These are phyloP conservation scores for Penicillium dipodomyicola DNA, from an alignment of 495 filamentous ascomycete species.

Conservation along the genomic window DNA sequence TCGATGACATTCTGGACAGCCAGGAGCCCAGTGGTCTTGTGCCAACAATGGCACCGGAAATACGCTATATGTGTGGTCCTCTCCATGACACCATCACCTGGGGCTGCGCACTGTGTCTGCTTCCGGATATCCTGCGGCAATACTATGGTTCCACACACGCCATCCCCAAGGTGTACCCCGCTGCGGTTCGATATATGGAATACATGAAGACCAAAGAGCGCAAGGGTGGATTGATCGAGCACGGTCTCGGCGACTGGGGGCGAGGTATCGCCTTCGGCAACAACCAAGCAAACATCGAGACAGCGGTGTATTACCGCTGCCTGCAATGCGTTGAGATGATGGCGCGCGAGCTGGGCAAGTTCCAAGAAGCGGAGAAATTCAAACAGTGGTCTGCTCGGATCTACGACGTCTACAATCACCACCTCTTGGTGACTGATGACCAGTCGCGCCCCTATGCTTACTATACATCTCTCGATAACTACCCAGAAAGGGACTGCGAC, in stretches of 20 bases:
- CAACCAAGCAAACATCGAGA: slow-evolving; percentile 34
- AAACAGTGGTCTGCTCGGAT: slow-evolving; percentile 23
- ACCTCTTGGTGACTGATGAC: slow-evolving; percentile 27
- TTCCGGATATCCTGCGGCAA: slow-evolving; percentile 25
- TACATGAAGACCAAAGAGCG: slow-evolving; percentile 31
- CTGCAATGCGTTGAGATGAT: slow-evolving; percentile 29
- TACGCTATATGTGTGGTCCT: slow-evolving; percentile 34
- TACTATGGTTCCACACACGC: slow-evolving; percentile 31
- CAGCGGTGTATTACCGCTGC: slow-evolving; percentile 32
- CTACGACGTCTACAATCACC: slow-evolving; percentile 23
- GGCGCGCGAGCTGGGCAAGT: slow-evolving; percentile 25
- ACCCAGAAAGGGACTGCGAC: slow-evolving; percentile 22
- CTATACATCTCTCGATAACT: slow-evolving; percentile 30
- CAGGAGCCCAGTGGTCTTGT: slow-evolving; percentile 30
- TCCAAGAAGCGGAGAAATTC: slow-evolving; percentile 20
- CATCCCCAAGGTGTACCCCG: slow-evolving; percentile 22
- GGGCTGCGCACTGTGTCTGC: slow-evolving; percentile 29
- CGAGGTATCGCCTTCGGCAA: slow-evolving; percentile 32
- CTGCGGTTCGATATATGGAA: slow-evolving; percentile 31
- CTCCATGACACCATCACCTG: slow-evolving; percentile 34
- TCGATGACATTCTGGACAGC: slow-evolving; percentile 31
- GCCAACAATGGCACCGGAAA: slow-evolving; percentile 33
- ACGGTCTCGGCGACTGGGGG: slow-evolving; percentile 33
- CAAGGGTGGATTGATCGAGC: slow-evolving; percentile 28
- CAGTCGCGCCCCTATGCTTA: slow-evolving; percentile 17